Conservation (phyloP, 768 basidiomycete species). For the Steccherinum ochraceum region DNA sequence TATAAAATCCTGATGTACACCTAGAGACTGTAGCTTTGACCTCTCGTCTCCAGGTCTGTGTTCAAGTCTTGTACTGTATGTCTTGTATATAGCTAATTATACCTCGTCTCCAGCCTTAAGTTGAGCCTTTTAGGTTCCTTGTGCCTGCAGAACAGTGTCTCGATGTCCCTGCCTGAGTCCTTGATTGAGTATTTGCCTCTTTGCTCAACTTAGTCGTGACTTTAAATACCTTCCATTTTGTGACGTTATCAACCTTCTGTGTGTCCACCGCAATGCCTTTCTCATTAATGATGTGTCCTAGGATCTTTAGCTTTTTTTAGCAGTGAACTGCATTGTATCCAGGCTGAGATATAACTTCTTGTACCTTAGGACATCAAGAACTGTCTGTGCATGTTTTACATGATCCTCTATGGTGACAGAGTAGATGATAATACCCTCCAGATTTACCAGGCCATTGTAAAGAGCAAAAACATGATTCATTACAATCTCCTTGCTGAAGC, state of each 20-base stretch:
- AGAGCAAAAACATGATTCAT: slow-evolving; percentile 22
- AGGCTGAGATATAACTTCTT: slow-evolving; percentile 15
- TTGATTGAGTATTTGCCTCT: too few species aligned
- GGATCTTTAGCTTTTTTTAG: slow-evolving; percentile 10
- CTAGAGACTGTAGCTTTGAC: too few species aligned
- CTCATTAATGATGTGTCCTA: slow-evolving; percentile 32
- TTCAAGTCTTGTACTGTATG: too few species aligned
- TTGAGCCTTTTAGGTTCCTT: too few species aligned
- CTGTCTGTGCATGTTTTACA: slow-evolving; percentile 14
- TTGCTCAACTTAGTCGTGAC: too few species aligned
- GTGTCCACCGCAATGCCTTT: slow-evolving; percentile 37
- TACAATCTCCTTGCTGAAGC: slow-evolving; percentile 25
- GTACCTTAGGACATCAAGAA: slow-evolving; percentile 6
- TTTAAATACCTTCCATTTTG: too few species aligned
- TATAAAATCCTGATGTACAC: too few species aligned
- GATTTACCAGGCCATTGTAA: slow-evolving; percentile 23
- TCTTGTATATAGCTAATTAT: too few species aligned
- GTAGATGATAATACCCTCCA: slow-evolving; percentile 28
- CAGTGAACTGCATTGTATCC: slow-evolving; percentile 19
- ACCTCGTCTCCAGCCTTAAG: too few species aligned
- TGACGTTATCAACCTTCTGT: slow-evolving; percentile 31
- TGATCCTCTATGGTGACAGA: slow-evolving; percentile 22
- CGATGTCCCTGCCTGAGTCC: too few species aligned
- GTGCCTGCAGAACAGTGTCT: too few species aligned
- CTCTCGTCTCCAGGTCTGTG: too few species aligned